phyloP scores from a whole-genome alignment of 2,329 filamentous ascomycete species.

The Calonectria multiphialidica region DNA sequence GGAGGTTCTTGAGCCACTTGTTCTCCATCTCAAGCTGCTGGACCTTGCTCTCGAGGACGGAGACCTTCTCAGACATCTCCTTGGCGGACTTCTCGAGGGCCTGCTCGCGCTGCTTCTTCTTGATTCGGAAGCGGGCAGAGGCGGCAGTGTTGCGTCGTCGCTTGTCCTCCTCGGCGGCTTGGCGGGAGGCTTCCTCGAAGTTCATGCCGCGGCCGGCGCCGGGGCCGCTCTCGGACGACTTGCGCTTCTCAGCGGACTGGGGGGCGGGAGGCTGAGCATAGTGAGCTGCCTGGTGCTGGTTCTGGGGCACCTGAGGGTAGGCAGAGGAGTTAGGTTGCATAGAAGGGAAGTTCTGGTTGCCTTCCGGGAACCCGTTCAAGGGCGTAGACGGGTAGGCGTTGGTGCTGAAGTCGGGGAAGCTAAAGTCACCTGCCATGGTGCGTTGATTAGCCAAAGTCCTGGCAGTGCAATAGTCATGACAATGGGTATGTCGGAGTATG shows the following conservation, averaged over 20 bases:
- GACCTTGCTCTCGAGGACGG: slow-evolving; percentile 78
- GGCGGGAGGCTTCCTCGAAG: slow-evolving; percentile 78
- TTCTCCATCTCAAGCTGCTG: slow-evolving; percentile 86
- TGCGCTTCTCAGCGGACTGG: slow-evolving; percentile 58
- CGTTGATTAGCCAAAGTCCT: slow-evolving; percentile 42
- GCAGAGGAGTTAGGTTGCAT: slow-evolving; percentile 65
- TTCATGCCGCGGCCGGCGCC: slow-evolving; percentile 60
- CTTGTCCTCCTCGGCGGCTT: slow-evolving; percentile 90
- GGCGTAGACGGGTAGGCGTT: slow-evolving; percentile 64
- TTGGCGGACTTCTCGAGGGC: slow-evolving; percentile 85
- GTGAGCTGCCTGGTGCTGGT: slow-evolving; percentile 48
- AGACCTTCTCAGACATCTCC: slow-evolving; percentile 85
- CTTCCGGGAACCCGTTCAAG: slow-evolving; percentile 55
- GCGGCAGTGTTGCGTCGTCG: slow-evolving; percentile 90
- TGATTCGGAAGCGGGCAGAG: slow-evolving; percentile 89
- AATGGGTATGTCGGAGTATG: slow-evolving; percentile 17
- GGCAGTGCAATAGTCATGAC: slow-evolving; percentile 38
- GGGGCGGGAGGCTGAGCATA: slow-evolving; percentile 44
- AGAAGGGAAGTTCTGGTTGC: slow-evolving; percentile 58
- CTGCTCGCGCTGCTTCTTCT: slow-evolving; percentile 96
- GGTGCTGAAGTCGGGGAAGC: slow-evolving; percentile 64
- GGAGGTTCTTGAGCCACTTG: slow-evolving; percentile 83
- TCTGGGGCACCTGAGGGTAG: slow-evolving; percentile 56
- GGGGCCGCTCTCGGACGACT: slow-evolving; percentile 56
- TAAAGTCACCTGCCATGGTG: slow-evolving; percentile 69